Conservation (phyloP, 345 rosid genomes). For the Abelmoschus esculentus region DNA sequence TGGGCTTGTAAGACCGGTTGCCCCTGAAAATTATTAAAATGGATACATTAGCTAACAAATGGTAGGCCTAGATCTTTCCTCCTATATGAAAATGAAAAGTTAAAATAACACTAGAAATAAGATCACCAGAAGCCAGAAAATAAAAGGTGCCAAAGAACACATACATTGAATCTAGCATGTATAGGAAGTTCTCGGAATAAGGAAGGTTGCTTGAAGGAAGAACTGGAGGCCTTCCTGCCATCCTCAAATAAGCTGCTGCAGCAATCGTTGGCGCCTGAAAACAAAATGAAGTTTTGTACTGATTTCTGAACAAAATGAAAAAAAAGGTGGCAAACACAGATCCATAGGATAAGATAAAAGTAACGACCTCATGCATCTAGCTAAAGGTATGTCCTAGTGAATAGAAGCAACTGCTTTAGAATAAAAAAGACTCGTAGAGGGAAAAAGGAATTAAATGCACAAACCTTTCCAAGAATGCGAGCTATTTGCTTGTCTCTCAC, state of each 20-base stretch:
- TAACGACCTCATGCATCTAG: neutral
- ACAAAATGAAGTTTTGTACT: slow-evolving; percentile 2
- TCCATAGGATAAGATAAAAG: neutral
- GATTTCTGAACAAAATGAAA: neutral
- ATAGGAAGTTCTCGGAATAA: slow-evolving; percentile 86
- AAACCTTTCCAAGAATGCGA: slow-evolving; percentile 88
- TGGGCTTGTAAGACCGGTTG: slow-evolving; percentile 73
- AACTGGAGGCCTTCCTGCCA: slow-evolving; percentile 97
- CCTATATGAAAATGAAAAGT: neutral
- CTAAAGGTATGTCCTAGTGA: neutral
- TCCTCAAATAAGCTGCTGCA: slow-evolving; percentile 88
- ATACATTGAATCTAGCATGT: slow-evolving; percentile 93
- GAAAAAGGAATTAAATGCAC: slow-evolving; percentile 9
- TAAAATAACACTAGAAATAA: neutral
- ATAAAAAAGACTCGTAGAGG: neutral
- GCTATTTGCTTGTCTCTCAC: slow-evolving; percentile 91
- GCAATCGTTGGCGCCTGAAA: slow-evolving; percentile 87
- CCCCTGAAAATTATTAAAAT: slow-evolving; percentile 47
- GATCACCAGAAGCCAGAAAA: neutral
- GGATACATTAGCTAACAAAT: neutral
- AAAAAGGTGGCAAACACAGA: neutral
- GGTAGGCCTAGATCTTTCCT: neutral
- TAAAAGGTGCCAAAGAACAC: slow-evolving; percentile 16
- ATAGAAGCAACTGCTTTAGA: neutral
- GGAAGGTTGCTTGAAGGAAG: slow-evolving; percentile 86